phyloP scores from a whole-genome alignment of 2,329 filamentous ascomycete species.

The Fulvia fulva region DNA sequence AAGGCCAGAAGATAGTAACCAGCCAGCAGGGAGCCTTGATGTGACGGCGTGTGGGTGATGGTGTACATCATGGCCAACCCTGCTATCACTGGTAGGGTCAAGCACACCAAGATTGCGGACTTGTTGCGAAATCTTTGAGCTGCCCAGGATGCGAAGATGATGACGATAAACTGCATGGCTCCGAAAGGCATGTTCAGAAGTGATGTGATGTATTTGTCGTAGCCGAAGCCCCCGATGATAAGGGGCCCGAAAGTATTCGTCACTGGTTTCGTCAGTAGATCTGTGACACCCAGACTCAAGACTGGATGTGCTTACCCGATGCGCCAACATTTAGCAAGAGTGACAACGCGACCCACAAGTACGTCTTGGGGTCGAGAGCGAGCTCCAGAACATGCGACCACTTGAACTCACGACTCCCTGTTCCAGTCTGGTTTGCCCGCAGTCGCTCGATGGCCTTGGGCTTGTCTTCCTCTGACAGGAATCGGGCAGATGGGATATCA shows the following conservation, averaged over 20 bases:
- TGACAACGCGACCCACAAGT: constrained; percentile 59
- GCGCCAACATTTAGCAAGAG: constrained; percentile 63
- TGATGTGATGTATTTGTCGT: constrained; percentile 54
- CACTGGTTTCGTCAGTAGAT: too few relatives aligned
- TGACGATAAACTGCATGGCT: constrained; percentile 56
- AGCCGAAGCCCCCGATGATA: constrained; percentile 59
- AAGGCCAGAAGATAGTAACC: constrained; percentile 66
- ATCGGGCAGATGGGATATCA: constrained; percentile 52
- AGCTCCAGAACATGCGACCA: constrained; percentile 42
- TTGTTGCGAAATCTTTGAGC: constrained; percentile 57
- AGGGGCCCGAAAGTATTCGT: constrained; percentile 63
- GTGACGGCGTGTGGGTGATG: constrained; percentile 43
- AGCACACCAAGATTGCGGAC: constrained; percentile 49
- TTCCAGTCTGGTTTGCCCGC: constrained; percentile 49
- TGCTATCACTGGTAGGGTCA: constrained; percentile 58
- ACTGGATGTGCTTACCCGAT: too few relatives aligned
- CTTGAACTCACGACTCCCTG: constrained; percentile 45
- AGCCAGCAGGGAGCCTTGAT: constrained; percentile 50
- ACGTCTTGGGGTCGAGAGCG: constrained; percentile 45
- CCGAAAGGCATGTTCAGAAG: constrained; percentile 67
- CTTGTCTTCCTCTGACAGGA: constrained; percentile 46
- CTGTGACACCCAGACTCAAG: too few relatives aligned
- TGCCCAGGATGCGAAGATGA: constrained; percentile 56
- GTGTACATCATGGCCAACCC: constrained; percentile 57
- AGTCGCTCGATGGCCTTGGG: constrained; percentile 47